phyloP scores from a whole-genome alignment of 78 protist species.

The Tieghemostelium lacteum region DNA sequence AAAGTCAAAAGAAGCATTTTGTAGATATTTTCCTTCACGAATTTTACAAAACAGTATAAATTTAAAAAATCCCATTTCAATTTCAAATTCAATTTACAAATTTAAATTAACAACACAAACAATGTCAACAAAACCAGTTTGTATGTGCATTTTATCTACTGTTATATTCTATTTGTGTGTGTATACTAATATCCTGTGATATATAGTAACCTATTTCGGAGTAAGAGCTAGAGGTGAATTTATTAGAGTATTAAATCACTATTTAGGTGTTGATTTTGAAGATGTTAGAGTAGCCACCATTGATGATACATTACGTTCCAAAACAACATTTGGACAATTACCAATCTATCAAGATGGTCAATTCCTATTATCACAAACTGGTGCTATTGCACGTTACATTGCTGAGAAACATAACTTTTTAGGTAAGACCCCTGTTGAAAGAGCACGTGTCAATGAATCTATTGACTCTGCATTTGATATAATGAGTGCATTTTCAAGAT shows the following conservation, averaged over 20 bases:
- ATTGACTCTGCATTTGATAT: neutral
- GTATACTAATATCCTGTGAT: too few relatives aligned
- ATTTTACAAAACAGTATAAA: too few relatives aligned
- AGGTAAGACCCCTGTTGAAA: conserved; percentile 1
- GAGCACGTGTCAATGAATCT: neutral
- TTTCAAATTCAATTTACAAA: too few relatives aligned
- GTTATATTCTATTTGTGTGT: too few relatives aligned
- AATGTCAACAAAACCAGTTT: too few relatives aligned
- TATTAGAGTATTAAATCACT: neutral
- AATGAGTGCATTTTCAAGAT: neutral
- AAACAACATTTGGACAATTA: conserved; percentile 37
- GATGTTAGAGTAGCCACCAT: neutral
- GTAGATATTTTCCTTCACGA: too few relatives aligned
- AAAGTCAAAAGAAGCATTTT: too few relatives aligned
- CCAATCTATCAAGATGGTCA: conserved; percentile 47
- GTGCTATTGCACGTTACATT: conserved; percentile 13
- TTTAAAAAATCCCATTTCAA: too few relatives aligned
- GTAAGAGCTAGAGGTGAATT: neutral
- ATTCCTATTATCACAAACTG: conserved; percentile 1
- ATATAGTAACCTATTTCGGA: conserved; percentile 10
- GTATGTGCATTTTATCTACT: too few relatives aligned
- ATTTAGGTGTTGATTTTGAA: neutral
- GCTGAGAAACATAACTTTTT: conserved; percentile 12
- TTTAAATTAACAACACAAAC: too few relatives aligned
- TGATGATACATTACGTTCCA: neutral